Evolutionary conservation across 1,284 basidiomycete species (phyloP).

Genomic region (Entoloma clypeatum): DNA sequence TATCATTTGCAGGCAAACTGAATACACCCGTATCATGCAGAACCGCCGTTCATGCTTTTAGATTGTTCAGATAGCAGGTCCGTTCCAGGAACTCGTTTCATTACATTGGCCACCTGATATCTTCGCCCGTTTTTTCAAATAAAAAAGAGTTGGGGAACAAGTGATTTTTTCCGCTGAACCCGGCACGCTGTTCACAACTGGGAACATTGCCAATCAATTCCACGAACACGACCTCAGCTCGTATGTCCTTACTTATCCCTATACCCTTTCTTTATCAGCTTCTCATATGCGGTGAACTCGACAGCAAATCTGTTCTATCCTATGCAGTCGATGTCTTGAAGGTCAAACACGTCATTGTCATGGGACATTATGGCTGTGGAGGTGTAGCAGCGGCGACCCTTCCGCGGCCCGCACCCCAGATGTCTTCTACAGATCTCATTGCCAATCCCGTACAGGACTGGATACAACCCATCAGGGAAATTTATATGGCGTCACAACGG

Average conservation of each 20-base stretch:
- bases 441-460: constrained; percentile 27
- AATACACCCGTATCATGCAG: constrained; percentile 8
- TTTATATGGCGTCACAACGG: constrained; percentile 30
- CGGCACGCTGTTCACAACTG: constrained; percentile 28
- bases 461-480: constrained; percentile 31
- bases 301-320: constrained; percentile 32
- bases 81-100: neutral
- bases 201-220: constrained; percentile 31
- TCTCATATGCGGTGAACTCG: neutral
- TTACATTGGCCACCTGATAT: neutral
- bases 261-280: neutral
- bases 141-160: constrained; percentile 25
- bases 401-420: constrained; percentile 13
- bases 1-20: neutral
- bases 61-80: constrained; percentile 24
- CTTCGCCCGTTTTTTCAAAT: neutral
- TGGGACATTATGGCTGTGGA: constrained; percentile 40
- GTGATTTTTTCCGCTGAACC: constrained; percentile 28
- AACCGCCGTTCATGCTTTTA: constrained; percentile 21
- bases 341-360: constrained; percentile 34
- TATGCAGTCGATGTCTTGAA: constrained; percentile 32
- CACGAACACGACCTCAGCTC: constrained; percentile 27
- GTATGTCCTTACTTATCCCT: constrained; percentile 16
- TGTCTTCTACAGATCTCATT: neutral
- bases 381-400: constrained; percentile 34